phyloP scores from a whole-genome alignment of 176 grass and related monocot genomes.

The Musa itinerans region DNA sequence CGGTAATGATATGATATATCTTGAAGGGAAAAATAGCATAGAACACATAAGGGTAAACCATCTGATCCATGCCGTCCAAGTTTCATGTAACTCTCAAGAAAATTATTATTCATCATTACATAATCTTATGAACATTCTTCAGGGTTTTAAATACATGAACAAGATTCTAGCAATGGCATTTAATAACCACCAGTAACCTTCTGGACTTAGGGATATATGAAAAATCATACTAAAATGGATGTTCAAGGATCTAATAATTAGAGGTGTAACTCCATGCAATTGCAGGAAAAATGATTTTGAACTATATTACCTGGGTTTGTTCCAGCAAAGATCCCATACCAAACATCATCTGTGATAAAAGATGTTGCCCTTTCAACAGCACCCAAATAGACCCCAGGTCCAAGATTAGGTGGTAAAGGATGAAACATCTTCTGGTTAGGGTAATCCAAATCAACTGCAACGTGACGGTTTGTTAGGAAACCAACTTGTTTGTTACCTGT shows the following conservation, averaged over 20 bases:
- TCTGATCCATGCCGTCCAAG: not conserved
- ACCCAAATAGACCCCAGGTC: conserved; percentile 97
- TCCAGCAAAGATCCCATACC: conserved; percentile 96
- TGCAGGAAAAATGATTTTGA: conserved; percentile 24
- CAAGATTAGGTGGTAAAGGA: conserved; percentile 90
- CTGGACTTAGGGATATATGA: not conserved
- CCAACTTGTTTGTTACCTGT: conserved; percentile 91
- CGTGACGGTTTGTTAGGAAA: conserved; percentile 91
- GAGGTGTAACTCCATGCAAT: not conserved
- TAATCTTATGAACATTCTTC: not conserved
- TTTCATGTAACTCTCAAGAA: too few relatives aligned
- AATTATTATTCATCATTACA: not conserved
- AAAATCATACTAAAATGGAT: not conserved
- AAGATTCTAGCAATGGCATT: not conserved
- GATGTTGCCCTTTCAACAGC: conserved; percentile 96
- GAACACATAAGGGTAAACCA: not conserved
- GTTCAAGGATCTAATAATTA: not conserved
- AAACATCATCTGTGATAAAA: conserved; percentile 97
- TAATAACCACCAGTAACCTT: not conserved
- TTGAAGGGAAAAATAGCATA: not conserved
- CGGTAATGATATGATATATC: not conserved
- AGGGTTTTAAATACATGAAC: not conserved
- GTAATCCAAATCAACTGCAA: conserved; percentile 93
- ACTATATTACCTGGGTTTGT: conserved; percentile 87
- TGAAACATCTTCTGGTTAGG: conserved; percentile 99